A percentile compares a stretch with the other conserved stretches of the same genome.
Evolutionary conservation across 108 stramenopile species (phyloP).

Genomic region (Pseudonitzschia pungens): DNA sequence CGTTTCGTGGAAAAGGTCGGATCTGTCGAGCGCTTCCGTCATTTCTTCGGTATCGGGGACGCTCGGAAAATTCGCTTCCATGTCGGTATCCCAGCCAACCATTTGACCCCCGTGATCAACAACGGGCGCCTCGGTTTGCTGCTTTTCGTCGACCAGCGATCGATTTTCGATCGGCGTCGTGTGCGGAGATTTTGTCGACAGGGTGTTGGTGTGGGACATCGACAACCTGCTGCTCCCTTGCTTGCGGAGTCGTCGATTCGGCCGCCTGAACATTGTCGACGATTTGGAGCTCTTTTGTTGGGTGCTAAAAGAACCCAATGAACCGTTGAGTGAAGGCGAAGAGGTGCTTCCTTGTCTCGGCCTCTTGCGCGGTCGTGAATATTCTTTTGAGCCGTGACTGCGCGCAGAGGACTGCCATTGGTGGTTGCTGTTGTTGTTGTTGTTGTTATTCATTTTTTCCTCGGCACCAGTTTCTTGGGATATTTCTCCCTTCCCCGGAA

Average conservation of each 20-base stretch:
- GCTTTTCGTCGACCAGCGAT: constrained; percentile 9
- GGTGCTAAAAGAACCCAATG: constrained; percentile 7
- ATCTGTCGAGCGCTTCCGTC: constrained; percentile 21
- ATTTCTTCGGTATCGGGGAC: constrained; percentile 37
- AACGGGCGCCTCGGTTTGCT: neutral
- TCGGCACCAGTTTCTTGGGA: neutral
- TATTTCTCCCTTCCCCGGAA: constrained; percentile 4
- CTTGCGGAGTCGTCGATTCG: constrained; percentile 5
- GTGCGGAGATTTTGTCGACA: constrained; percentile 1
- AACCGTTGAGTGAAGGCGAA: neutral
- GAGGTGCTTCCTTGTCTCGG: neutral
- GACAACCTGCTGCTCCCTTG: neutral
- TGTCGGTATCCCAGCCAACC: constrained; percentile 29
- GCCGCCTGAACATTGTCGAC: neutral
- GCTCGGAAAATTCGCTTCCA: constrained; percentile 14
- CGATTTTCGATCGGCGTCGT: constrained; percentile 9
- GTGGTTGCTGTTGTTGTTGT: too few species aligned
- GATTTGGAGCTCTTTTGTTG: constrained; percentile 9
- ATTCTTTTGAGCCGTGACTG: neutral
- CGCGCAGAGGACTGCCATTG: too few species aligned
- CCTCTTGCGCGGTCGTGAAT: neutral
- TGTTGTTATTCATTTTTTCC: neutral
- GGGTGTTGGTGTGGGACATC: neutral
- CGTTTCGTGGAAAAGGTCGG: constrained; percentile 24
- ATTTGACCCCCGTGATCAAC: constrained; percentile 7